Evolutionary conservation across 1,139 yeast species (phyloP), one percentile per base, ranked within the genome.

Genomic region (Fermentozyma sake): DNA sequence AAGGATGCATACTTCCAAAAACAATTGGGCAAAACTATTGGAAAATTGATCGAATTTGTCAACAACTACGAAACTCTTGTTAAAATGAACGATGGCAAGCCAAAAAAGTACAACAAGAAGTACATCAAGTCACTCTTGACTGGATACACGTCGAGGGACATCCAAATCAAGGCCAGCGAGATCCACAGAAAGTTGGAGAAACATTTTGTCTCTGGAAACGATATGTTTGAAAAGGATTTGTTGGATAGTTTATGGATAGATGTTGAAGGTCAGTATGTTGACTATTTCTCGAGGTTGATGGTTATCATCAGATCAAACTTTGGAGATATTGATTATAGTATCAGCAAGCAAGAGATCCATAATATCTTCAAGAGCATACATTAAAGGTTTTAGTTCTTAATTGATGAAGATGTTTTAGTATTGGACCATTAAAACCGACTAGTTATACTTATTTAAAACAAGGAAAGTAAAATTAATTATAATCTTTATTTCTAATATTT

Each of bases 11-110:
- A 66, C 37, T 63, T 80, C 39, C 68, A 68, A 40, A 69, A 70
- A 32, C 69, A 76, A 14, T 38, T 67, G 20, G 48, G 46, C 24
- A 60, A 61, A 32, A 52, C 54, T 29, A 45, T 84, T 49, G 93
- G 86, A 5, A 80, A 76, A 46, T 54, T 83, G 31, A 60, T 72
- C 18, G 78, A 76, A 16, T 80, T 83, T 49, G 72, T 86, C 4
- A 69, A 69, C 24, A 85, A 79, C 24, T 75, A 81, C 27, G 80
- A 79, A 31, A 66, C 72, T 2, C 52, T 77, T 14, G 50, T 66
- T 5, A 69, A 64, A 24, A 62, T 66, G 22, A 56, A 54, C 30
- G 54, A 55, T 23, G 68, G 79, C 2, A 71, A 67, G 38, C 75
- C 80, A 37, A 81, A 79, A 40, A 78, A 81, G 14, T 79, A 76